Percentiles rank a stretch among this genome's conserved stretches.
phyloP scores from a whole-genome alignment of 306 rosid genomes.

The Ammopiptanthus mongolicus region DNA sequence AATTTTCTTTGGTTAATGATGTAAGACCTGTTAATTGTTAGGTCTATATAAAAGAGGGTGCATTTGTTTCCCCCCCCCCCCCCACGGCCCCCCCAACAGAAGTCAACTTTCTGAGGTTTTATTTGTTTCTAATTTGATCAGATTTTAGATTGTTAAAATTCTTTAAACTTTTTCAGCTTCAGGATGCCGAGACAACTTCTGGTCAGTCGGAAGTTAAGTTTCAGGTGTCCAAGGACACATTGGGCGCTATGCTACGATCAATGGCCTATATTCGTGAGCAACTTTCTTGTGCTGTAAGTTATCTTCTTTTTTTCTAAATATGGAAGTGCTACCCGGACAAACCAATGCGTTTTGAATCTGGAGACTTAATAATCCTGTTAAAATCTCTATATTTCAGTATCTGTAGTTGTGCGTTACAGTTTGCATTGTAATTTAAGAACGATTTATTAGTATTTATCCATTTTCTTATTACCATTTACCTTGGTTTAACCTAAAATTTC shows the following conservation, averaged over 20 bases:
- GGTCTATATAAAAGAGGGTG: background rate
- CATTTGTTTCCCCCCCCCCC: background rate
- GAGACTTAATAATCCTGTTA: background rate
- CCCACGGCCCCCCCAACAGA: background rate
- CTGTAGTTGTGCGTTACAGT: background rate
- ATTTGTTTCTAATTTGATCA: background rate
- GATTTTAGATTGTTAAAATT: conserved; percentile 8
- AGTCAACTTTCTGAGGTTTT: background rate
- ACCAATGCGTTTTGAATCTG: background rate
- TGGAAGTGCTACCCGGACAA: background rate
- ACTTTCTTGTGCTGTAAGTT: conserved; percentile 72
- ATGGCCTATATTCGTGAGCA: conserved; percentile 97
- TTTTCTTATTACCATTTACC: background rate
- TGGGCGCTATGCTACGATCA: conserved; percentile 91
- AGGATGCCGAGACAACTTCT: conserved; percentile 68
- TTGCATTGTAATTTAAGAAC: conserved; percentile 4
- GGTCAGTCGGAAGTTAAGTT: conserved; percentile 90
- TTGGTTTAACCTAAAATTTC: background rate
- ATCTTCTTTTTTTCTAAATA: conserved; percentile 12
- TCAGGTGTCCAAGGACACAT: conserved; percentile 87
- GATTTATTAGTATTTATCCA: background rate
- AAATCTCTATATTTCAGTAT: background rate
- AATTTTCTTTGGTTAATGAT: background rate
- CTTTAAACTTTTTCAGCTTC: conserved; percentile 57
- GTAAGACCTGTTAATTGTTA: background rate